Conservation (phyloP, 371 early-diverging fungal genomes). For the Lichtheimia corymbifera region DNA sequence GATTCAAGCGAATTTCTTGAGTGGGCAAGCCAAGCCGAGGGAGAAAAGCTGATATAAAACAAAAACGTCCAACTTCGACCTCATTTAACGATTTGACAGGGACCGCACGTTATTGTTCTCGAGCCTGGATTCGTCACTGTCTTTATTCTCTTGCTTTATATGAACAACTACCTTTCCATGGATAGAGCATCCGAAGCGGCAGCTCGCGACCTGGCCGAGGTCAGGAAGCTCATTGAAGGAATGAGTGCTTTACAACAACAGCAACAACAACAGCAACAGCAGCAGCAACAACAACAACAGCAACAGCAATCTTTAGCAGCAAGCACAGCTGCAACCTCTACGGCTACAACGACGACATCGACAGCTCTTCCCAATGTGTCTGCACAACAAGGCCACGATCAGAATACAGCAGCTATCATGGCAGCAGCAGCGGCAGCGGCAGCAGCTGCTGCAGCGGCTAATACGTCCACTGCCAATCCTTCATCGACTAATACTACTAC, state of each 20-base stretch:
- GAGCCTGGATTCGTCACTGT: background rate
- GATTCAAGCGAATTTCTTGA: no score
- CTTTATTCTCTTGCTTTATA: slow-evolving; percentile 7
- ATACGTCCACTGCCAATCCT: background rate
- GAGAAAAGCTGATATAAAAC: no score
- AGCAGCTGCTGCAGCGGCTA: slow-evolving; percentile 17
- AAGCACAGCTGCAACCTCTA: slow-evolving; percentile 17
- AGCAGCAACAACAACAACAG: slow-evolving; percentile 24
- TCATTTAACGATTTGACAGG: no score
- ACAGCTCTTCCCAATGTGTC: slow-evolving; percentile 7
- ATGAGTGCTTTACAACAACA: slow-evolving; percentile 49
- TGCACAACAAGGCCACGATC: slow-evolving; percentile 9
- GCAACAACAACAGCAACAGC: slow-evolving; percentile 40
- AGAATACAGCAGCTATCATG: slow-evolving; percentile 18
- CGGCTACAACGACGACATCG: background rate
- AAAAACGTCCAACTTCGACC: no score
- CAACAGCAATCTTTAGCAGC: slow-evolving; percentile 32
- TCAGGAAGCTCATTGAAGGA: slow-evolving; percentile 51
- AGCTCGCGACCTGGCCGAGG: slow-evolving; percentile 52
- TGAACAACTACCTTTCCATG: slow-evolving; percentile 28
- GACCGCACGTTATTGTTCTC: no score
- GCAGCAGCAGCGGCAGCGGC: slow-evolving; percentile 24
- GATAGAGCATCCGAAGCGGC: slow-evolving; percentile 54
- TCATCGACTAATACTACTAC: slow-evolving; percentile 6
- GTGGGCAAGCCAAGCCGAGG: no score